Conservation (phyloP, 2,329 filamentous ascomycete genomes). For the Fusarium piperis region DNA sequence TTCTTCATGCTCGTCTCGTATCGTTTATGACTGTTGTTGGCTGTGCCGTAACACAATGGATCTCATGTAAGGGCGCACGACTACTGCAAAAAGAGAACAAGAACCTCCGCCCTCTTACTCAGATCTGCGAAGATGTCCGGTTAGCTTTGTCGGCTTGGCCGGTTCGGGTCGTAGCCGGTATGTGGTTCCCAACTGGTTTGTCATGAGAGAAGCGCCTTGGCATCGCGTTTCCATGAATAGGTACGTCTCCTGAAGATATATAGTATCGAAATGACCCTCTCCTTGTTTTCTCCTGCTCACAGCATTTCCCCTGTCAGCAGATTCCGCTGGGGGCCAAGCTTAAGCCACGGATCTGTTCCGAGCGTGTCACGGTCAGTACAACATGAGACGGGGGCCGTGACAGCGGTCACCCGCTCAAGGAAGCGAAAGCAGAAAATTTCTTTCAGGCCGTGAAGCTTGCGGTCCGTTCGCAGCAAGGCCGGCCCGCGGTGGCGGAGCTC, state of each 20-base stretch:
- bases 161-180: slow-evolving; percentile 20
- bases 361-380: slow-evolving; percentile 9
- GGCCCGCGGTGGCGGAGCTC: slow-evolving; percentile 15
- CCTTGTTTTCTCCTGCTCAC: not conserved
- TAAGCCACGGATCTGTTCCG: slow-evolving; percentile 8
- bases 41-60: not conserved
- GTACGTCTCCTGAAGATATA: not conserved
- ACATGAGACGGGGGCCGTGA: slow-evolving; percentile 8
- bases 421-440: slow-evolving; percentile 16
- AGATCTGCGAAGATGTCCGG: slow-evolving; percentile 19
- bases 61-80: slow-evolving; percentile 9
- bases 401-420: slow-evolving; percentile 8
- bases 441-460: slow-evolving; percentile 3
- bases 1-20: not conserved
- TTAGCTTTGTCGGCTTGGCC: slow-evolving; percentile 26
- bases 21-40: slow-evolving; percentile 7
- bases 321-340: not conserved
- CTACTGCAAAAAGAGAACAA: slow-evolving; percentile 8
- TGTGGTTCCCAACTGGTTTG: slow-evolving; percentile 16
- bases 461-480: slow-evolving; percentile 4
- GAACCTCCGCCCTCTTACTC: slow-evolving; percentile 10
- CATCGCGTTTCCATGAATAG: not conserved
- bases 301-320: not conserved
- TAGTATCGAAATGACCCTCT: not conserved
- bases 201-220: not conserved